A percentile compares a stretch with the other conserved stretches of the same genome.
Conservation (phyloP, 768 basidiomycete genomes). For the Leccinum rimulosum region DNA sequence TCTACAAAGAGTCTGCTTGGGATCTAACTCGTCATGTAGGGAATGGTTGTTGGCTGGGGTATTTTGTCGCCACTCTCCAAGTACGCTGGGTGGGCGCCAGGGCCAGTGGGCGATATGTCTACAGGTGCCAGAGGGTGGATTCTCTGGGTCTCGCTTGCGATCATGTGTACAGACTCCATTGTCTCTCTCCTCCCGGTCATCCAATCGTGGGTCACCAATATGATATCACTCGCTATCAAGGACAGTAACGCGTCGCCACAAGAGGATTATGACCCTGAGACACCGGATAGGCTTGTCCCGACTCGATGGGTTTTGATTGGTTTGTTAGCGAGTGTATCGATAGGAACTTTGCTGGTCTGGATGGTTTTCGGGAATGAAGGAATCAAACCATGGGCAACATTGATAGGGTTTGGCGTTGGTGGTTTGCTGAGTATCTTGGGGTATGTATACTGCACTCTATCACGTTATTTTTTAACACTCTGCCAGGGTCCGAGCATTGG, state of each 20-base stretch:
- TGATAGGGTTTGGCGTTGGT: constrained; percentile 80
- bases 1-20: constrained; percentile 15
- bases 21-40: constrained; percentile 42
- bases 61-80: constrained; percentile 89
- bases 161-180: constrained; percentile 92
- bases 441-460: constrained; percentile 39
- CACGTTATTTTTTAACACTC: constrained; percentile 6
- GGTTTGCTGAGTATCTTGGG: constrained; percentile 85
- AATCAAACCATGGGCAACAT: constrained; percentile 93
- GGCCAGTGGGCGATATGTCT: constrained; percentile 83
- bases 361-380: constrained; percentile 86
- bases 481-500: constrained; percentile 82
- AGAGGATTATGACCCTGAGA: constrained; percentile 68
- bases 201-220: constrained; percentile 46
- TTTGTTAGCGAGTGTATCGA: constrained; percentile 52
- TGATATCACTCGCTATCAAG: constrained; percentile 30
- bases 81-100: constrained; percentile 86
- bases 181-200: constrained; percentile 81
- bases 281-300: constrained; percentile 78
- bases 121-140: constrained; percentile 94
- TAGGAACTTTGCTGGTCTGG: constrained; percentile 84
- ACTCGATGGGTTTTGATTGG: constrained; percentile 74
- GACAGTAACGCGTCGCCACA: constrained; percentile 15
- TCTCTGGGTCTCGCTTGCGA: constrained; percentile 92
- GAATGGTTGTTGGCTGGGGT: constrained; percentile 97